Evolutionary conservation across 2,329 filamentous ascomycete species (phyloP).

Genomic region (Beauveria brongniartii): DNA sequence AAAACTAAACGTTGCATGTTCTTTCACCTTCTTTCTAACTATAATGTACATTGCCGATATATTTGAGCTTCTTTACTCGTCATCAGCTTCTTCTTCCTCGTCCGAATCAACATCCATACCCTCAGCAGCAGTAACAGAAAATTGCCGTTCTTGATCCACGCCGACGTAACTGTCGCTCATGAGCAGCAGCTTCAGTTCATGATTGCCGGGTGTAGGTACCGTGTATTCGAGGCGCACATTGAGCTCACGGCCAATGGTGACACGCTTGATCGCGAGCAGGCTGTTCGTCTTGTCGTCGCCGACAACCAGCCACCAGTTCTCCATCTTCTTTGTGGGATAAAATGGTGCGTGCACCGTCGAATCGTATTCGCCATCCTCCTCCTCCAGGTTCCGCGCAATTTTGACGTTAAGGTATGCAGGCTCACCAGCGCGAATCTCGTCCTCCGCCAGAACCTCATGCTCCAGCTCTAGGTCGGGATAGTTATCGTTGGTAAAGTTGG

Average conservation of each 20-base stretch:
- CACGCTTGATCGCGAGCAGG: constrained; percentile 85
- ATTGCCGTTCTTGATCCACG: constrained; percentile 90
- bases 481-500: constrained; percentile 89
- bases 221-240: constrained; percentile 81
- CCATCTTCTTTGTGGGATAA: constrained; percentile 84
- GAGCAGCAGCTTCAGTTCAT: constrained; percentile 83
- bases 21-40: constrained; percentile 1
- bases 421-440: constrained; percentile 70
- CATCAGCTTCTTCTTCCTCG: constrained; percentile 50
- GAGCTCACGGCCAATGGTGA: constrained; percentile 74
- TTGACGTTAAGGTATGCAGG: constrained; percentile 77
- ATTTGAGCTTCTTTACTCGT: constrained; percentile 13
- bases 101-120: constrained; percentile 91
- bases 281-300: constrained; percentile 85
- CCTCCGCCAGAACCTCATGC: constrained; percentile 75
- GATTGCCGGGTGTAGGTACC: constrained; percentile 73
- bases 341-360: constrained; percentile 89
- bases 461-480: constrained; percentile 93
- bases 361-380: constrained; percentile 60
- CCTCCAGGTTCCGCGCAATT: constrained; percentile 75
- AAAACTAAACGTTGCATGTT: neutral
- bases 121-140: constrained; percentile 77
- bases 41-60: constrained; percentile 11
- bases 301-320: constrained; percentile 98
- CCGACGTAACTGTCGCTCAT: constrained; percentile 98